These are phyloP conservation scores for Diospyros lotus DNA, from an alignment of 148 eudicot genomes.

Conservation along the genomic window DNA sequence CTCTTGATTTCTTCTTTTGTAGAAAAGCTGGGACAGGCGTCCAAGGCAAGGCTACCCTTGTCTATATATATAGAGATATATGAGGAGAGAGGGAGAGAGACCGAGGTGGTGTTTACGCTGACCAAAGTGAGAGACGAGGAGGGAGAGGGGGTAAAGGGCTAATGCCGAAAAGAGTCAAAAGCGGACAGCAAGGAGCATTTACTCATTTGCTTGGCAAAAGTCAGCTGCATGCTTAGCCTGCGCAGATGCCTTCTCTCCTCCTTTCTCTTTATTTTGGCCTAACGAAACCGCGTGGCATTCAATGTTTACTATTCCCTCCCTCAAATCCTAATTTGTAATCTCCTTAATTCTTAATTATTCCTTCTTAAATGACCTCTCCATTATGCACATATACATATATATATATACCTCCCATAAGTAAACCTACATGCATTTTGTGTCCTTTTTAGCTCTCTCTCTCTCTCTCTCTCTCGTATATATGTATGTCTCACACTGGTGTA, in stretches of 20 bases:
- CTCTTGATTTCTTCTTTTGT: background rate
- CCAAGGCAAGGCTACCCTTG: slow-evolving; percentile 15
- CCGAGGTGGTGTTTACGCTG: slow-evolving; percentile 19
- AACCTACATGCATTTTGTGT: too few species aligned
- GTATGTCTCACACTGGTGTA: too few species aligned
- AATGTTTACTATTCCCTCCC: slow-evolving; percentile 5
- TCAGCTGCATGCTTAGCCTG: slow-evolving; percentile 15
- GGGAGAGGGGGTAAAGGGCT: slow-evolving; percentile 19
- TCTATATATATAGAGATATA: slow-evolving; percentile 10
- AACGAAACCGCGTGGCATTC: slow-evolving; percentile 35
- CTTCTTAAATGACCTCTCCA: too few species aligned
- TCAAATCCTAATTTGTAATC: too few species aligned
- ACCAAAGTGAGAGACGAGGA: slow-evolving; percentile 13
- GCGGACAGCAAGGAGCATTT: slow-evolving; percentile 20
- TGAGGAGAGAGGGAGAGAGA: slow-evolving; percentile 4
- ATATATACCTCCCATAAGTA: too few species aligned
- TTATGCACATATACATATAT: too few species aligned
- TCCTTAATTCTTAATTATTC: too few species aligned
- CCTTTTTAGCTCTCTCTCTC: too few species aligned
- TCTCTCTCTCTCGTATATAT: too few species aligned
- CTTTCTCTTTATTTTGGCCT: background rate
- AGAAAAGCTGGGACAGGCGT: slow-evolving; percentile 19
- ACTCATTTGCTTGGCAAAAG: slow-evolving; percentile 15
- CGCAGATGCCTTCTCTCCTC: too few species aligned
- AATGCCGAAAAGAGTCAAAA: slow-evolving; percentile 25